Evolutionary conservation across 371 early-diverging fungal species (phyloP), one percentile per base, ranked within the genome.

Genomic region (Apophysomyces elegans): DNA sequence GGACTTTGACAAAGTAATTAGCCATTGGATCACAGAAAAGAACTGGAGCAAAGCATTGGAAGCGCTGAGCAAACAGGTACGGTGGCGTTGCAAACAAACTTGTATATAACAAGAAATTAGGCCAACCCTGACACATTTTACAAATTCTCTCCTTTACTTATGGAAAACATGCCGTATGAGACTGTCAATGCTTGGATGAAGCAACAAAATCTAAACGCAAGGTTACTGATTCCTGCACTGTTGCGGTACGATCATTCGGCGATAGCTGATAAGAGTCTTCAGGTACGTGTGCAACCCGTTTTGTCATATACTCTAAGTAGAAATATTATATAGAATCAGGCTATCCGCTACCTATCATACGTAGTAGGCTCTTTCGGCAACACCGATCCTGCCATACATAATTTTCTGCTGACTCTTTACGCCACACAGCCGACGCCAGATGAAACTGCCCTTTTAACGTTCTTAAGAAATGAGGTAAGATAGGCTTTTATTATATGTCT

Each of bases 211-310:
- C 73, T 97, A 46, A 89, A 92, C 44, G 90, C 95, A 8, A 77
- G 91, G 66, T 76, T 86, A 56, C 81, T 97, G 9, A 89, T 97
- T 56, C 96, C 96, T 4, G 88, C 95, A 0, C 75, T 96, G 16
- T 68, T 96, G 63, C 90, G 92, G 65, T 93, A 94, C 64, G 87
- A 93, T 43, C 86, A 89, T 58, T 71, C 65, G 36, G 69, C 77
- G 38, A 16, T 70, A 12, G 50, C 67, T 21, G 80, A 80, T 13
- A 66, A 70, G n/a, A 59, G 59, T 35, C 63, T 56, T n/a, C 69
- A 69, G 56, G 80, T 80, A 75, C 58, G 54, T 60, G 13, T 58
- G 43, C 32, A 26, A 26, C 32, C 37, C 41, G 21, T 50, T 46
- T 7, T 60, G 11, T 35, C 37, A 7, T 37, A 3, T 37, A 9